phyloP scores from a whole-genome alignment of 2,329 filamentous ascomycete species.

The Fusarium compactum region DNA sequence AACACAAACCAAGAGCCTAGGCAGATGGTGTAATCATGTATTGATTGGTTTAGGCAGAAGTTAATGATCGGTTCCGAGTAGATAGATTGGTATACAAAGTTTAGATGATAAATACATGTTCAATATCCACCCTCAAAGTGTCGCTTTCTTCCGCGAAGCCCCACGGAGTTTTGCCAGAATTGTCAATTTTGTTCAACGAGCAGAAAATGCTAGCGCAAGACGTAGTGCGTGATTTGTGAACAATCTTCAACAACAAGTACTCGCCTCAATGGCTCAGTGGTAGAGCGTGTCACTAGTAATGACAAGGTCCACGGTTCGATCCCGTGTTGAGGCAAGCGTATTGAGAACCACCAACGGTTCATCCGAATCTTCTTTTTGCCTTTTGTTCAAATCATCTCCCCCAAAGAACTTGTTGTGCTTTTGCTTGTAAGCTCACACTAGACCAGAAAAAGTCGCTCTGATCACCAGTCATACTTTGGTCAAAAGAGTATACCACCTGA shows the following conservation, averaged over 20 bases:
- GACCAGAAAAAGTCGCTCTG: background rate
- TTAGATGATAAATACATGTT: background rate
- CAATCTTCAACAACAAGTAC: background rate
- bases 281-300: slow-evolving; percentile 39
- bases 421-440: background rate
- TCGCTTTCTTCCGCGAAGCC: background rate
- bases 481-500: slow-evolving; percentile 3
- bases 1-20: background rate
- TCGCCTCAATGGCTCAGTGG: slow-evolving; percentile 33
- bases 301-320: slow-evolving; percentile 38
- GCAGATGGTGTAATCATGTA: background rate
- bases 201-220: background rate
- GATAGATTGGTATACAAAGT: background rate
- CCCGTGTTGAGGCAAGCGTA: slow-evolving; percentile 22
- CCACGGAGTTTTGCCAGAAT: background rate
- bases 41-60: background rate
- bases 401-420: background rate
- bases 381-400: rapidly evolving
- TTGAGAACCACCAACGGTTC: rapidly evolving
- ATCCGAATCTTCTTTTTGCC: background rate
- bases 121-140: background rate
- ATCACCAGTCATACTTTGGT: background rate
- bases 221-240: background rate
- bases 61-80: background rate
- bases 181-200: background rate